Conservation (phyloP, 2,329 filamentous ascomycete genomes). For the Blastomyces emzantsi region DNA sequence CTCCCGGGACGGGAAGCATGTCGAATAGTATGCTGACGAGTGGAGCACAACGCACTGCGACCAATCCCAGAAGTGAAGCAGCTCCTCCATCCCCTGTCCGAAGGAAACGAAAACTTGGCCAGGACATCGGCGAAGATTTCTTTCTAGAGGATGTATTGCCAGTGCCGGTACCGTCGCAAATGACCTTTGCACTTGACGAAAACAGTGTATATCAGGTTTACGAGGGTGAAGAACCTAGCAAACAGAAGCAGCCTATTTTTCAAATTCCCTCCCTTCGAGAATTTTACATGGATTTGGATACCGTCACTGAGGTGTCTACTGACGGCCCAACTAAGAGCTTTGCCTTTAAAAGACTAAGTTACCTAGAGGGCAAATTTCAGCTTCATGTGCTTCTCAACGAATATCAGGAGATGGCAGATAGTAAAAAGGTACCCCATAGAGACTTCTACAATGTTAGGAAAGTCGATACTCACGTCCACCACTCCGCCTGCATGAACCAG, state of each 20-base stretch:
- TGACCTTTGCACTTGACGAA: constrained; percentile 70
- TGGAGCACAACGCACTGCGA: constrained; percentile 13
- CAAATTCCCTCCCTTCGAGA: constrained; percentile 86
- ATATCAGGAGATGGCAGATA: constrained; percentile 96
- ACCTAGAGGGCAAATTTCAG: constrained; percentile 95
- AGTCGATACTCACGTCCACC: constrained; percentile 97
- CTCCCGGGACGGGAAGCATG: constrained; percentile 26
- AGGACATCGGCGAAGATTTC: constrained; percentile 90
- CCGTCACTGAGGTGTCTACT: constrained; percentile 77
- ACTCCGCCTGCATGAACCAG: constrained; percentile 99
- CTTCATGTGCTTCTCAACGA: constrained; percentile 89
- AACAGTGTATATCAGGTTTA: constrained; percentile 91
- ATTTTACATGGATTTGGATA: constrained; percentile 90
- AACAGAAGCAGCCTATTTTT: constrained; percentile 60
- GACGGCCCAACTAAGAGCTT: constrained; percentile 97
- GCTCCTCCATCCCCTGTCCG: constrained; percentile 39
- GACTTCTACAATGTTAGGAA: constrained; percentile 99
- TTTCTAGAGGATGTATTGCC: constrained; percentile 68
- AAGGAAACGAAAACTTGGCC: constrained; percentile 70
- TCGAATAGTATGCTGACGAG: constrained; percentile 22
- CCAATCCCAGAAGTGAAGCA: constrained; percentile 25
- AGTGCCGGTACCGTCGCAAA: constrained; percentile 59
- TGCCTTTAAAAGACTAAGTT: constrained; percentile 87
- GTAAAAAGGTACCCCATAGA: constrained; percentile 92
- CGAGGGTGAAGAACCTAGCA: constrained; percentile 54